Evolutionary conservation across 768 basidiomycete species (phyloP).

Genomic region (Exidia glandulosa): DNA sequence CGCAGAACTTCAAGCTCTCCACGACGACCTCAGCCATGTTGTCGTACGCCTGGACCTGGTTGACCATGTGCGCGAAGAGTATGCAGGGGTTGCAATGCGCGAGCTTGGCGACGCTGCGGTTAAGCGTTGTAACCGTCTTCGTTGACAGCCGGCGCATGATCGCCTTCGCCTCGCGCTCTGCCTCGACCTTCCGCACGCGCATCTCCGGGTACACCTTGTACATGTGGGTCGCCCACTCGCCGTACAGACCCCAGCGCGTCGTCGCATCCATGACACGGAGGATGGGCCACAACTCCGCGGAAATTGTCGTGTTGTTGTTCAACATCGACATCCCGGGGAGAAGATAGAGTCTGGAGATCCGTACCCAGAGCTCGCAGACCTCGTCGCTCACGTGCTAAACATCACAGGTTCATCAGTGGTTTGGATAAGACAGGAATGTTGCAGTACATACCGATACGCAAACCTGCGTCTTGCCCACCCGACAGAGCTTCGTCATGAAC

Average conservation of each 20-base stretch:
- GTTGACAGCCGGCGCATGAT: constrained; percentile 79
- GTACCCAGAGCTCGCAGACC: constrained; percentile 57
- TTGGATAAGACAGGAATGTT: background rate
- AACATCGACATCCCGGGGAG: constrained; percentile 82
- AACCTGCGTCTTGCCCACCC: constrained; percentile 62
- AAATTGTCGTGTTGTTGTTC: constrained; percentile 76
- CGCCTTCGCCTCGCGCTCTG: constrained; percentile 79
- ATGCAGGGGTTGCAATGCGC: constrained; percentile 91
- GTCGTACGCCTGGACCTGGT: constrained; percentile 93
- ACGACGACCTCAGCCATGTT: constrained; percentile 86
- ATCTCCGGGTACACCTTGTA: constrained; percentile 74
- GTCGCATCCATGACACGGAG: constrained; percentile 69
- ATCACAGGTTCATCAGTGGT: background rate
- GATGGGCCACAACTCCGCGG: constrained; percentile 88
- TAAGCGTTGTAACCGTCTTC: constrained; percentile 73
- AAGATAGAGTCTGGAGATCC: constrained; percentile 64
- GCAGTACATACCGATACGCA: constrained; percentile 34
- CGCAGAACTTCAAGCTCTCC: constrained; percentile 78
- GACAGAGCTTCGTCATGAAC: constrained; percentile 68
- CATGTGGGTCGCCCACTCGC: constrained; percentile 76
- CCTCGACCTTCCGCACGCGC: constrained; percentile 67
- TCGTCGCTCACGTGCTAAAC: constrained; percentile 1
- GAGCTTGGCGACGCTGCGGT: constrained; percentile 82
- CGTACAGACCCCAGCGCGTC: constrained; percentile 83
- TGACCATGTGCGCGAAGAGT: constrained; percentile 79